phyloP scores from a whole-genome alignment of 2,329 filamentous ascomycete genomes.

The Proliferodiscus dingleyae region DNA sequence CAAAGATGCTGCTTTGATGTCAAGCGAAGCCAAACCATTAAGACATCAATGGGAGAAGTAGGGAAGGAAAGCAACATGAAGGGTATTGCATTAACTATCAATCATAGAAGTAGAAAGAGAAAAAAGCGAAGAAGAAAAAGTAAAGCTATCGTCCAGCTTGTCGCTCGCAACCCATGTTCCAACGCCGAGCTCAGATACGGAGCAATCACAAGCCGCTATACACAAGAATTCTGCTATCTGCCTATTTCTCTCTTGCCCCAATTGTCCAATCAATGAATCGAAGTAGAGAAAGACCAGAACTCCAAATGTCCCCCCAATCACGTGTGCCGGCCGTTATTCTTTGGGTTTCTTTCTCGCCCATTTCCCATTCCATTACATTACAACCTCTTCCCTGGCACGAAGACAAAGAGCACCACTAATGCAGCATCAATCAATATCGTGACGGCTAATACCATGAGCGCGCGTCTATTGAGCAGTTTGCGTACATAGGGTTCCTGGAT shows the following conservation, averaged over 20 bases:
- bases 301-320: conserved; percentile 2
- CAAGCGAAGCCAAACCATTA: too few species aligned
- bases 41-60: not conserved
- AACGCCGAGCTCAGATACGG: not conserved
- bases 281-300: not conserved
- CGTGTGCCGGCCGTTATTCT: conserved; percentile 6
- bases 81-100: conserved; percentile 8
- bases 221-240: too few species aligned
- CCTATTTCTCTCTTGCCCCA: too few species aligned
- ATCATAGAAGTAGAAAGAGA: not conserved
- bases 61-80: conserved; percentile 1
- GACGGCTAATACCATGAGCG: conserved; percentile 72
- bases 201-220: not conserved
- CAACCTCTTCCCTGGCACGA: conserved; percentile 84
- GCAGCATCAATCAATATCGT: conserved; percentile 73
- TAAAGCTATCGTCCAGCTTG: not conserved
- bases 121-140: not conserved
- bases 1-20: too few species aligned
- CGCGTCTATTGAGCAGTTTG: conserved; percentile 76
- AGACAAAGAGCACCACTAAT: conserved; percentile 85
- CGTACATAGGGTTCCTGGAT: conserved; percentile 90
- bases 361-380: conserved; percentile 35
- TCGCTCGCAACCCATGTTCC: not conserved
- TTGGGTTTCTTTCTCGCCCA: too few species aligned
- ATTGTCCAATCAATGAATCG: not conserved